Base-by-base conservation (phyloP, 2,329 filamentous ascomycete species). In the Cephalotrichum gorgonifer region DNA sequence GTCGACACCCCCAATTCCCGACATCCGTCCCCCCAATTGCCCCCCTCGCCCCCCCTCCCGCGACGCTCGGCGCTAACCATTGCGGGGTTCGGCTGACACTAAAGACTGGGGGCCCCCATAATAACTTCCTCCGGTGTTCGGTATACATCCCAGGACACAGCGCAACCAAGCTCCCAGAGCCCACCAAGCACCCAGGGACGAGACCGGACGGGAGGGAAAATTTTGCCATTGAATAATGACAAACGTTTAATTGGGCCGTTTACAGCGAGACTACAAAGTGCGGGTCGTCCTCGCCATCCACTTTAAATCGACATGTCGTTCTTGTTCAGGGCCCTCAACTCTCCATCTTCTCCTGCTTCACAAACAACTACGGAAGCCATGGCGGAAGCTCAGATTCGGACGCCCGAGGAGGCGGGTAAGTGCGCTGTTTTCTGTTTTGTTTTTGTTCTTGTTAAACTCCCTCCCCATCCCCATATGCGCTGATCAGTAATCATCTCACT, bases 391-490 rank as follows among this genome's bases (percentile, higher is more conserved):
- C 61, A 64, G 63, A 73, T 81, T 62, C 72, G 72, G 61, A 79
- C 76, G 66, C 74, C 78, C 62, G 75, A 79, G 69, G 78, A 82
- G 72, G 79, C 79, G 56, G 78, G 79, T 82, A 73, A 61, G 76
- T 76, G 35, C n/a, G n/a, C n/a, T n/a, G n/a, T n/a, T n/a, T 39
- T 4, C 35, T 11, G 9, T 20, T 9, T 38, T 9, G 35, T 20
- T 39, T 20, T 20, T 20, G 35, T 35, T 48, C 11, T 35, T n/a
- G n/a, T 35, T 35, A 35, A 28, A 27, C 9, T 5, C 14, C 22
- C 11, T 8, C 30, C 27, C 26, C 3, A 8, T 3, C 31, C 33
- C 27, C 26, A 3, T 42, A n/a, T 49, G 46, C 14, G 41, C n/a
- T 25, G 22, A 25, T 14, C 31, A 54, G 20, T 38, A 27, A 17